Conservation (phyloP, 352 stramenopile genomes). For the Pythium folliculosum region DNA sequence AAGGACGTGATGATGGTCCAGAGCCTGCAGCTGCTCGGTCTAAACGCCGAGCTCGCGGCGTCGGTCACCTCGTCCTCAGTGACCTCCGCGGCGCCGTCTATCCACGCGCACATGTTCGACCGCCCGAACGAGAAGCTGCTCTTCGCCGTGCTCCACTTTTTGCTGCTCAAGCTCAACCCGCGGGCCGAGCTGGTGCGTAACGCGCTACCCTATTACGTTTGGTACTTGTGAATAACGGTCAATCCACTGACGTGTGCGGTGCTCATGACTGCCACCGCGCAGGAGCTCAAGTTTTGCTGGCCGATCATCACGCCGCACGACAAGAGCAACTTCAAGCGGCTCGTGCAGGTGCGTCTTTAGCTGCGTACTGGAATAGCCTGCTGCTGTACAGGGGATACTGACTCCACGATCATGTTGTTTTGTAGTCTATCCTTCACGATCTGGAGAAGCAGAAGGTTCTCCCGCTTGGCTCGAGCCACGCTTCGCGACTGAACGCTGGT, state of each 20-base stretch:
- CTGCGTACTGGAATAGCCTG: not conserved
- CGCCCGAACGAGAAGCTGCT: constrained; percentile 61
- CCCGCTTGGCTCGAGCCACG: constrained; percentile 52
- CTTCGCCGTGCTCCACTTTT: constrained; percentile 44
- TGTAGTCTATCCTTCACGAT: constrained; percentile 39
- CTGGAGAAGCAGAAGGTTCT: constrained; percentile 48
- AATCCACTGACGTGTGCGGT: not conserved
- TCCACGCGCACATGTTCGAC: constrained; percentile 48
- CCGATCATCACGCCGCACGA: constrained; percentile 55
- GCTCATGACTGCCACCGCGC: not conserved
- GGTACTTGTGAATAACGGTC: too few relatives aligned
- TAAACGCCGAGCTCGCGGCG: constrained; percentile 4
- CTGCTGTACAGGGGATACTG: too few relatives aligned
- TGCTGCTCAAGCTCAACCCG: constrained; percentile 41
- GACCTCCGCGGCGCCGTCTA: constrained; percentile 5
- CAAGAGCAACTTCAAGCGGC: constrained; percentile 61
- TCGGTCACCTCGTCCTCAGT: not conserved
- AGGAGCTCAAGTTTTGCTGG: constrained; percentile 64
- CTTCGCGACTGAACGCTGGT: constrained; percentile 52
- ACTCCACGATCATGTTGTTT: not conserved
- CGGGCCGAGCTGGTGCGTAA: constrained; percentile 23
- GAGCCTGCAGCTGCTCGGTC: constrained; percentile 48
- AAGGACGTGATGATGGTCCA: constrained; percentile 55
- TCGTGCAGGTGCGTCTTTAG: constrained; percentile 41
- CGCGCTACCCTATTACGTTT: not conserved